Base-by-base conservation (phyloP, 2,329 filamentous ascomycete species). In the Mollisiaceae sp. region DNA sequence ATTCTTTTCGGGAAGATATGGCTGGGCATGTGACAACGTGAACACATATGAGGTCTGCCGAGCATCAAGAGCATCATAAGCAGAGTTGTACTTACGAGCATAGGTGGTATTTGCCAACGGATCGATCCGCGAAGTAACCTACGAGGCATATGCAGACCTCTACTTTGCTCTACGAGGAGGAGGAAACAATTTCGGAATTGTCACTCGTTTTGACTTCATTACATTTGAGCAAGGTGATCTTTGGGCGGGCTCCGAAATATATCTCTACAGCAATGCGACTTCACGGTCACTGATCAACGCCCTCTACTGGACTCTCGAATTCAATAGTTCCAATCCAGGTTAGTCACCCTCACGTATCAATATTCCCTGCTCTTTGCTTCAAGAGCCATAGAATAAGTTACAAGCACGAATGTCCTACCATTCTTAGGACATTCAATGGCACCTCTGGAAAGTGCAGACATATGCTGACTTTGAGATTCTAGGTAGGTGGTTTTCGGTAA, bases 1-100 rank as follows among this genome's bases (percentile, higher is more conserved):
- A 2, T 65, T 70, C 64, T 63, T 74, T 27, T 70, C 68, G 35
- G 66, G 57, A 12, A 74, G 76, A 61, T 81, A 83, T 65, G 82
- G 82, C 24, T 83, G 78, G 80, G 79, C 82, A 12, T 79, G 79
- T 38, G 80, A 82, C 66, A 82, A 81, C 62, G 77, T 83, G 12
- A 74, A 80, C 35, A 78, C 80, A 57, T 81, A 76, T 56, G 78
- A 84, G 55, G 65, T 64, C n/a, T 32, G 47, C 56, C n/a, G 6
- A 15, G 4, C 35, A 27, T 24, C 22, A 18, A 36, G 38, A 15
- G 5, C 11, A 38, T 20, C 8, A 36, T n/a, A n/a, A 27, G 45
- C 11, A 36, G 15, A 8, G 20, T 8, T 15, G 20, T 38, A 18
- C 41, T 57, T n/a, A 63, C 20, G 50, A 24, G 15, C 22, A 5